Evolutionary conservation across 169 alveolate species (phyloP).

Genomic region (Babesia caballi): DNA sequence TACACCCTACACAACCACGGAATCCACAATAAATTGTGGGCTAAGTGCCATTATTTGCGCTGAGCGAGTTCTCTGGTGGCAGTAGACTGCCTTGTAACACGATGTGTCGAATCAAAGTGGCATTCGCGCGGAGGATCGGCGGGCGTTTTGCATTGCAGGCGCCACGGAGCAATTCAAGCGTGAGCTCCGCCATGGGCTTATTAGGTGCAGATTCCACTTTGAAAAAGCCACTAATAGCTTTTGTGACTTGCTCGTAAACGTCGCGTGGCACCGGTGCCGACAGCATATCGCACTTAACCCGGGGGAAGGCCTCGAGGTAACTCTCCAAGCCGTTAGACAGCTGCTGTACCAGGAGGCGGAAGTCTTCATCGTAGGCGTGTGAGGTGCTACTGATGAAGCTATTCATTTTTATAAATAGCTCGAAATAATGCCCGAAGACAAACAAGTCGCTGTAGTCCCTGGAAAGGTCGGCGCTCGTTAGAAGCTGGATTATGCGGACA

Average conservation of each 20-base stretch:
- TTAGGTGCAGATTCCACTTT: not conserved
- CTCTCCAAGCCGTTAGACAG: not conserved
- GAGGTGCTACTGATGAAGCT: not conserved
- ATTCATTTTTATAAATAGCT: not conserved
- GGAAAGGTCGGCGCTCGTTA: slow-evolving; percentile 8
- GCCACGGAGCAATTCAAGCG: slow-evolving; percentile 10
- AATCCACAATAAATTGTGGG: not conserved
- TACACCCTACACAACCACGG: slow-evolving; percentile 2
- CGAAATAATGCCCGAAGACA: slow-evolving; percentile 22
- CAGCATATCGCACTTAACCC: not conserved
- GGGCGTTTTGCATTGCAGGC: not conserved
- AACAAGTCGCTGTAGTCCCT: slow-evolving; percentile 23
- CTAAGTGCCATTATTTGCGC: not conserved
- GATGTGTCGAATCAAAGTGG: slow-evolving; percentile 23
- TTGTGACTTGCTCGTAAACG: not conserved
- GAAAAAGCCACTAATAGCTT: not conserved
- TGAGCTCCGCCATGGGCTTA: not conserved
- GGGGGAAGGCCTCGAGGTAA: slow-evolving; percentile 6
- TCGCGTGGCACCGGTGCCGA: not conserved
- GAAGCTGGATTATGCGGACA: slow-evolving; percentile 19
- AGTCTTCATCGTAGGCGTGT: not conserved
- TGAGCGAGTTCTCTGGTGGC: not conserved
- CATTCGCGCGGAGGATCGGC: not conserved
- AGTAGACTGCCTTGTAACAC: slow-evolving; percentile 1
- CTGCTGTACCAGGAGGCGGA: not conserved